Percentiles rank a stretch among this genome's conserved stretches.
Conservation (phyloP, 2,329 filamentous ascomycete genomes). For the Aspergillus neoniger region DNA sequence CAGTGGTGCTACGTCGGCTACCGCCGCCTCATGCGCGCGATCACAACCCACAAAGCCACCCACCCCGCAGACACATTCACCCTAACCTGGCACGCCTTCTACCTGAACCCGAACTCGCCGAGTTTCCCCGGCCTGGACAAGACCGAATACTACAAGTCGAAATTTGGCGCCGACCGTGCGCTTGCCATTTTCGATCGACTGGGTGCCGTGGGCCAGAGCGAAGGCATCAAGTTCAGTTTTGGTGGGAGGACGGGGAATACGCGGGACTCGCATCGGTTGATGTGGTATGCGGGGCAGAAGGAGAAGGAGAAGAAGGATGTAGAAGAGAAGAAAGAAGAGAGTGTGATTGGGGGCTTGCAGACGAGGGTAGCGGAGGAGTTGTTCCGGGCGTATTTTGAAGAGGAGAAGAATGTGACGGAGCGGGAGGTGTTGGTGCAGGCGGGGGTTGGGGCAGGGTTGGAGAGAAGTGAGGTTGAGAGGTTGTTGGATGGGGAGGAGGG, state of each 20-base stretch:
- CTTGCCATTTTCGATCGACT: slow-evolving; percentile 61
- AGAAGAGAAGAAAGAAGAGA: slow-evolving; percentile 25
- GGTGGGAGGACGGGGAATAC: slow-evolving; percentile 74
- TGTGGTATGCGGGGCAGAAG: slow-evolving; percentile 67
- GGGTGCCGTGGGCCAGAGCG: slow-evolving; percentile 57
- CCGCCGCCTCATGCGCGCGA: slow-evolving; percentile 71
- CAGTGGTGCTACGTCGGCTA: slow-evolving; percentile 76
- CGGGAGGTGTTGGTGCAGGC: slow-evolving; percentile 55
- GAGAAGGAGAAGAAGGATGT: slow-evolving; percentile 41
- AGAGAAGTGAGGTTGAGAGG: slow-evolving; percentile 53
- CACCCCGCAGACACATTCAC: slow-evolving; percentile 71
- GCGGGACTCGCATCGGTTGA: slow-evolving; percentile 74
- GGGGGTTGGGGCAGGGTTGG: slow-evolving; percentile 57
- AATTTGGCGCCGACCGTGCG: slow-evolving; percentile 65
- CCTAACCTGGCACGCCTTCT: slow-evolving; percentile 76
- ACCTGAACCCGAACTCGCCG: slow-evolving; percentile 69
- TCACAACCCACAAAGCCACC: slow-evolving; percentile 63
- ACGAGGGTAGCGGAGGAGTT: slow-evolving; percentile 63
- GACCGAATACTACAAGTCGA: slow-evolving; percentile 59
- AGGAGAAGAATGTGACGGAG: slow-evolving; percentile 64
- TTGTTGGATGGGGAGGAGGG: slow-evolving; percentile 60
- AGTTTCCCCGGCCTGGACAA: slow-evolving; percentile 54
- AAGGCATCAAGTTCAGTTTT: slow-evolving; percentile 74
- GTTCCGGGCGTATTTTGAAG: slow-evolving; percentile 68
- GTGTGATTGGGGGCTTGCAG: slow-evolving; percentile 52